Base-by-base conservation (phyloP, 1,284 basidiomycete genomes). In the Trametes pubescens region DNA sequence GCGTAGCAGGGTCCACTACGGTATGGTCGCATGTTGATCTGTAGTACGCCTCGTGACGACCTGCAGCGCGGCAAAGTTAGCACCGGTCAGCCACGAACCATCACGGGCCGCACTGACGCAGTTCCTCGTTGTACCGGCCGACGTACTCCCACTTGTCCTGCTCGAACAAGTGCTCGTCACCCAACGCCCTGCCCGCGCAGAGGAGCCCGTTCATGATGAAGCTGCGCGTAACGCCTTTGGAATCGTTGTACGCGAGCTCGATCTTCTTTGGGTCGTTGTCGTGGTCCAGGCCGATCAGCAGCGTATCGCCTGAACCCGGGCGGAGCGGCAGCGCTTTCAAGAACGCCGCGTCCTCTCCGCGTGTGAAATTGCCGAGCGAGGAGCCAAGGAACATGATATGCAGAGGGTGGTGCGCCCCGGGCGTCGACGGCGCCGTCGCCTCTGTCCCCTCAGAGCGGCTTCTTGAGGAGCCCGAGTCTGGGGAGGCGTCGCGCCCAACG, bases 341-440 rank as follows among this genome's bases (percentile, higher is more conserved):
- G 79, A 99, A 98, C 0, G 84, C 79, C 0, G 84, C 84, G 8
- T 91, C 93, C 29, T 85, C 90, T 18, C 83, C 81, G 26, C 95
- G 87, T n/a, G 82, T 76, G 76, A 99, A 98, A 80, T 99, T 99
- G 14, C 97, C 97, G 14, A 99, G 79, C 0, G 95, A 95, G 0
- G 94, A 97, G 0, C 97, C 97, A n/a, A 99, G 83, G 82, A 98
- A 99, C 64, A 98, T 80, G 61, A 98, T 80, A 72, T 96, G 94
- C 37, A 94, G 76, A 10, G 92, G 92, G 26, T 74, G 71, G 29
- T 70, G 69, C 1, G 73, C 68, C 40, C 77, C 81, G 11, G 80
- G 78, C 0, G 79, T 81, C 18, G 81, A 80, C 0, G 77, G 77
- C 6, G 80, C 75, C 1, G 78, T 81, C 13, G 68, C 68, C n/a